Evolutionary conservation across 1,284 basidiomycete genomes (phyloP), one percentile per base, ranked within the genome.

Genomic region (Tylopilus sp.): DNA sequence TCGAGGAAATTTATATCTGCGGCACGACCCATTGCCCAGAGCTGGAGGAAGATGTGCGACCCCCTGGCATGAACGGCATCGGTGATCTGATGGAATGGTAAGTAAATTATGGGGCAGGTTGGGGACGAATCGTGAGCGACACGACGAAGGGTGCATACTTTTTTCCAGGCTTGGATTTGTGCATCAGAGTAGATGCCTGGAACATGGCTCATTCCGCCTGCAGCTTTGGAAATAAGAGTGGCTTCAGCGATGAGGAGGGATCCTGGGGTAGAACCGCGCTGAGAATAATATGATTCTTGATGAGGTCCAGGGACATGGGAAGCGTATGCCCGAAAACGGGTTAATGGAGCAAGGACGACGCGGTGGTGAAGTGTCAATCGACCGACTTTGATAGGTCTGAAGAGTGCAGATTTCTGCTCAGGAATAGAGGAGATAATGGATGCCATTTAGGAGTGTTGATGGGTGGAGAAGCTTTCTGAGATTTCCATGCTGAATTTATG

Each of bases 31-130:
- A 31, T 28, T 4, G 28, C 42, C 42, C 28, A 43, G 7, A 35
- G n/a, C 8, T 35, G 33, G 32, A 33, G 32, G 15, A 17, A 33
- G 35, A 36, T 36, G 35, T 32, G 24, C 7, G 43, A 43, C 9
- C 43, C 43, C 8, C 74, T 73, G 26, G 69, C 69, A 57, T 78
- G 78, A 0, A 80, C 76, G 3, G 67, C 71, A 17, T 68, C 69
- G 22, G 69, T 69, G 33, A 75, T 55, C 9, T 36, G 19, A n/a
- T 10, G 19, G 4, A 4, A 33, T 33, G n/a, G n/a, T n/a, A n/a
- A n/a, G n/a, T n/a, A n/a, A n/a, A n/a, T n/a, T n/a, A n/a, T n/a
- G n/a, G n/a, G n/a, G n/a, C n/a, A n/a, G n/a, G n/a, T n/a, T n/a
- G n/a, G n/a, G n/a, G n/a, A n/a, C n/a, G n/a, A n/a, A n/a, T n/a